Conservation (phyloP, 2,329 filamentous ascomycete genomes). For the Fusarium udum region DNA sequence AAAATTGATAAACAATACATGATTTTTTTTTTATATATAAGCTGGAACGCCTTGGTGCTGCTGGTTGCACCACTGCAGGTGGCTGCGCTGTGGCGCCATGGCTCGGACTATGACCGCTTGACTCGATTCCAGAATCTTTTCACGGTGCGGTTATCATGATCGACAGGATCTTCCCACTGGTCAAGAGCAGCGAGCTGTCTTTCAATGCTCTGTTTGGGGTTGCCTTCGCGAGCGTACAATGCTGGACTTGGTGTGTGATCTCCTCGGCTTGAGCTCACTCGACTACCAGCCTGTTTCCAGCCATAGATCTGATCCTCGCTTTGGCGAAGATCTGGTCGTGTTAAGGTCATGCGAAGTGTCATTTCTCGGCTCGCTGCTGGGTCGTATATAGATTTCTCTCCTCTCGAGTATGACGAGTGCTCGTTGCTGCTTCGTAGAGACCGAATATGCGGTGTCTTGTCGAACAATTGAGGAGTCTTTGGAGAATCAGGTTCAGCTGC, state of each 20-base stretch:
- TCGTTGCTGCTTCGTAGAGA: constrained; percentile 44
- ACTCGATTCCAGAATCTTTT: constrained; percentile 73
- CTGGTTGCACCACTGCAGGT: neutral
- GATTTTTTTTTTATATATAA: neutral
- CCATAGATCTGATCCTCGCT: constrained; percentile 77
- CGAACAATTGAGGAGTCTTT: constrained; percentile 62
- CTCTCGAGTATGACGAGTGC: constrained; percentile 43
- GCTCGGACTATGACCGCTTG: constrained; percentile 51
- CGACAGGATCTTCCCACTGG: constrained; percentile 50
- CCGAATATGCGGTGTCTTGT: constrained; percentile 49
- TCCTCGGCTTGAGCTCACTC: constrained; percentile 54
- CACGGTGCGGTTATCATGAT: constrained; percentile 62
- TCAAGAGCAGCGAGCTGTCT: constrained; percentile 64
- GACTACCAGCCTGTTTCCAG: constrained; percentile 63
- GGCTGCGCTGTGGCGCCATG: neutral
- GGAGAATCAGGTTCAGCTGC: constrained; percentile 68
- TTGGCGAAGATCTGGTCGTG: constrained; percentile 83
- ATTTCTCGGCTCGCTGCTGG: constrained; percentile 78
- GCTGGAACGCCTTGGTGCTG: neutral
- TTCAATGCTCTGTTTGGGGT: constrained; percentile 64
- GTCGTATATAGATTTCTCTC: constrained; percentile 58
- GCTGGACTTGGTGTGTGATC: constrained; percentile 41
- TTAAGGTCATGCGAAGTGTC: constrained; percentile 96
- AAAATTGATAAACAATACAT: neutral
- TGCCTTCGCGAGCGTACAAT: constrained; percentile 46